A percentile compares a stretch with the other conserved stretches of the same genome.
phyloP scores from a whole-genome alignment of 176 grass and related monocot species.

The Oryza nivara region DNA sequence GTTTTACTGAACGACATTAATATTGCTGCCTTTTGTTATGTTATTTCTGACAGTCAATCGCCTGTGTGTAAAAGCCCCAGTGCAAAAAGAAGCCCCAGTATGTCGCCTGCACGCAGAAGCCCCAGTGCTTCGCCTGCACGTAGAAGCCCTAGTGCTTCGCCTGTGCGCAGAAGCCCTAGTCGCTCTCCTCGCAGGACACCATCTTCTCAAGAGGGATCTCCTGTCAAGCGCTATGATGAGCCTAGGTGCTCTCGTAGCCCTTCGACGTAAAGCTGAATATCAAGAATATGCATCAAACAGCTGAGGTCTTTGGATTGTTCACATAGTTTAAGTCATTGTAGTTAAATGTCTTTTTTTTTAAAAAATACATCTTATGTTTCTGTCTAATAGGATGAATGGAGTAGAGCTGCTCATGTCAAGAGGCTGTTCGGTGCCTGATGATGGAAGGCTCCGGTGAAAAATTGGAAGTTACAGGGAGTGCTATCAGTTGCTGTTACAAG shows the following conservation, averaged over 20 bases:
- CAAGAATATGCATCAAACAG: neutral
- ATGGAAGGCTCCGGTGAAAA: slow-evolving; percentile 1
- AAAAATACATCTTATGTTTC: neutral
- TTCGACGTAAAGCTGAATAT: slow-evolving; percentile 42
- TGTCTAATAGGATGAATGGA: slow-evolving; percentile 29
- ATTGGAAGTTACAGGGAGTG: neutral
- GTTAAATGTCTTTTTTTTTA: slow-evolving; percentile 2
- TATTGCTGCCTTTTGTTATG: neutral
- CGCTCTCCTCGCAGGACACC: slow-evolving; percentile 47
- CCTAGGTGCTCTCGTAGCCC: slow-evolving; percentile 52
- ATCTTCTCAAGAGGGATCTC: slow-evolving; percentile 51
- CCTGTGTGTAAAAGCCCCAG: slow-evolving; percentile 14
- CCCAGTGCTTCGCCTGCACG: slow-evolving; percentile 44
- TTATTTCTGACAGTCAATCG: slow-evolving; percentile 47
- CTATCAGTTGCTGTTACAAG: slow-evolving; percentile 43
- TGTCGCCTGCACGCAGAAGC: neutral
- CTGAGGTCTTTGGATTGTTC: slow-evolving; percentile 29
- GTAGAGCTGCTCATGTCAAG: neutral
- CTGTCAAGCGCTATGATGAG: slow-evolving; percentile 32
- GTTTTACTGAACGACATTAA: neutral
- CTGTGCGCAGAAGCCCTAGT: slow-evolving; percentile 57
- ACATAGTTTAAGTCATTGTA: neutral
- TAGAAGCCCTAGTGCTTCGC: slow-evolving; percentile 64
- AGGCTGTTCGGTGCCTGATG: slow-evolving; percentile 18
- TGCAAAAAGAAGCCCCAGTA: neutral